Percentiles rank a stretch among this genome's conserved stretches.
Evolutionary conservation across 768 basidiomycete species (phyloP).

Genomic region (Coprinellus aureogranulatus): DNA sequence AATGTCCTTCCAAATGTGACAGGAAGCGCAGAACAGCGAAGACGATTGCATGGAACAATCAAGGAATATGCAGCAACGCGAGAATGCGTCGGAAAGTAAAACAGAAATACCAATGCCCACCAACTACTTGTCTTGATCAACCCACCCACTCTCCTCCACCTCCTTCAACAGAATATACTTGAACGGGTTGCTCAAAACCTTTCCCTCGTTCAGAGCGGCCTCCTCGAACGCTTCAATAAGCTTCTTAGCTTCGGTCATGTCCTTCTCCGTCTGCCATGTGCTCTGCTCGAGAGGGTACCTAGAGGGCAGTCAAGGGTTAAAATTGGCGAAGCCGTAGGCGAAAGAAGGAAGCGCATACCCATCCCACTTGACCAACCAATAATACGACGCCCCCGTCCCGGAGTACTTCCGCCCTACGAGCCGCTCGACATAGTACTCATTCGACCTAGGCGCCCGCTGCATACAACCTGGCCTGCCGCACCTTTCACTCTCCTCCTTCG

Average conservation of each 20-base stretch:
- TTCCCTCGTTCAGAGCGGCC: conserved; percentile 23
- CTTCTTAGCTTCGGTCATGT: conserved; percentile 24
- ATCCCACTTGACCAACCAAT: conserved; percentile 37
- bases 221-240: conserved; percentile 28
- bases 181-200: conserved; percentile 19
- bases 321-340: no score
- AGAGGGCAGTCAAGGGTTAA: neutral
- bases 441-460: conserved; percentile 5
- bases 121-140: neutral
- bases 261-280: conserved; percentile 33
- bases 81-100: neutral
- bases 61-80: neutral
- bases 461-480: conserved; percentile 30
- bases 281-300: conserved; percentile 31
- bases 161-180: conserved; percentile 27
- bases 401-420: conserved; percentile 29
- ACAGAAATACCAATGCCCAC: neutral
- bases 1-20: no score
- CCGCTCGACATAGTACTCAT: conserved; percentile 29
- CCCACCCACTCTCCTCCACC: conserved; percentile 26
- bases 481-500: conserved; percentile 2
- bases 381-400: conserved; percentile 16
- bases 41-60: no score
- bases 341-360: conserved; percentile 19
- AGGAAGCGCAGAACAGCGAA: no score